Evolutionary conservation across 2,329 filamentous ascomycete species (phyloP), one percentile per base, ranked within the genome.

Genomic region (Bipolaris zeicola): DNA sequence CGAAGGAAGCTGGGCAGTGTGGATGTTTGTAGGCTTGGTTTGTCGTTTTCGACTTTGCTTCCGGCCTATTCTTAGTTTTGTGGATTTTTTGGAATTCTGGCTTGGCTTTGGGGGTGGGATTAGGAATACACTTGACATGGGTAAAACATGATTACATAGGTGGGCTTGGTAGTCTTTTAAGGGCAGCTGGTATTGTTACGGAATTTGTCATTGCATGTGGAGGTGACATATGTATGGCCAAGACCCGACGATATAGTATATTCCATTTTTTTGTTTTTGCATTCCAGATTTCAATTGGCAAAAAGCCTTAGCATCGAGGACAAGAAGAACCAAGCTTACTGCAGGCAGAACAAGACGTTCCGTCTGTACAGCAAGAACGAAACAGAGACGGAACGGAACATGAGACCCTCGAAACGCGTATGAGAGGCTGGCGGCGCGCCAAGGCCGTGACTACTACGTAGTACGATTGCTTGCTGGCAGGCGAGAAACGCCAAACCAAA

Each of bases 391-490:
- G 20, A 42, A 26, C 39, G 39, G 39, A 42, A n/a, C 16, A 45
- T 45, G 42, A 45, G 28, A 45, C 42, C 26, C 26, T 33, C 26
- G 42, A 45, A 31, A 34, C 26, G 28, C 34, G 14, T 7, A 14
- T 13, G 34, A 20, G 20, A 24, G 22, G 34, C 24, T 22, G 20
- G 33, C 39, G 34, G 20, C 43, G 11, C 16, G 55, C 55, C 55
- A 57, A 57, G 55, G 22, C 49, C 31, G 33, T 44, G 42, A 43
- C 34, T 18, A 50, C 28, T 31, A 53, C 26, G 48, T 48, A 18
- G 48, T 48, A 18, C 33, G 2, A 2, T 8, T 22, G 34, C 22
- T 39, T 14, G n/a, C 20, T 26, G 44, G 26, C 8, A 31, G 42
- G 50, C 37, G 45, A 13, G 52, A 38, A 39, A 49, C 41, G 10